A percentile compares a stretch with the other conserved stretches of the same genome.
These are phyloP conservation scores for Scleromitrula shiraiana DNA, from an alignment of 2,329 filamentous ascomycete species.

Conservation along the genomic window DNA sequence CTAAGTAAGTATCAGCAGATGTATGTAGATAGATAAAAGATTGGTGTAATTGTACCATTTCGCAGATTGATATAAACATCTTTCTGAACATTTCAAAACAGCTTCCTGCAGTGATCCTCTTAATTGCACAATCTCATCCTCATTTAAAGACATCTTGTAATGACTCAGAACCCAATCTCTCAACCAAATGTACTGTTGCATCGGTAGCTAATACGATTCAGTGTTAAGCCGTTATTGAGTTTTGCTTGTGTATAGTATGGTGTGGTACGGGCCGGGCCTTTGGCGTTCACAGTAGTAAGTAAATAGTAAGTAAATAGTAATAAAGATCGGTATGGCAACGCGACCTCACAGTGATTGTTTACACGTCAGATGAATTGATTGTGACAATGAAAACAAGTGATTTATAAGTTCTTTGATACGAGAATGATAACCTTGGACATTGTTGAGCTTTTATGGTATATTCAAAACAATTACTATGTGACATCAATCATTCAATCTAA, in stretches of 20 bases:
- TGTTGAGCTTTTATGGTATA: too few relatives aligned
- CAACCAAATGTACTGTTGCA: too few relatives aligned
- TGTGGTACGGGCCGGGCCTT: background rate
- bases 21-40: background rate
- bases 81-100: conserved; percentile 82
- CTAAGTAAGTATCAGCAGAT: conserved; percentile 38
- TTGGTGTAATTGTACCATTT: conserved; percentile 62
- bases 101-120: conserved; percentile 71
- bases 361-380: background rate
- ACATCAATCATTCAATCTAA: too few relatives aligned
- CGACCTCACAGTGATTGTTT: background rate
- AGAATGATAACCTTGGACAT: too few relatives aligned
- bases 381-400: too few relatives aligned
- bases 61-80: conserved; percentile 89
- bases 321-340: too few relatives aligned
- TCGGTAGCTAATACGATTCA: background rate
- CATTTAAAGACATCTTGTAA: conserved; percentile 35
- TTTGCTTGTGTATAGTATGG: too few relatives aligned
- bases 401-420: too few relatives aligned
- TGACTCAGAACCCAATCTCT: background rate
- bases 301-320: too few relatives aligned
- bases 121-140: conserved; percentile 44
- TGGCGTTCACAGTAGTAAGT: background rate
- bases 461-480: too few relatives aligned
- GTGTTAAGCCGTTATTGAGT: too few relatives aligned